Conservation (phyloP, 2,329 filamentous ascomycete species). For the Ascochyta clinopodiicola region DNA sequence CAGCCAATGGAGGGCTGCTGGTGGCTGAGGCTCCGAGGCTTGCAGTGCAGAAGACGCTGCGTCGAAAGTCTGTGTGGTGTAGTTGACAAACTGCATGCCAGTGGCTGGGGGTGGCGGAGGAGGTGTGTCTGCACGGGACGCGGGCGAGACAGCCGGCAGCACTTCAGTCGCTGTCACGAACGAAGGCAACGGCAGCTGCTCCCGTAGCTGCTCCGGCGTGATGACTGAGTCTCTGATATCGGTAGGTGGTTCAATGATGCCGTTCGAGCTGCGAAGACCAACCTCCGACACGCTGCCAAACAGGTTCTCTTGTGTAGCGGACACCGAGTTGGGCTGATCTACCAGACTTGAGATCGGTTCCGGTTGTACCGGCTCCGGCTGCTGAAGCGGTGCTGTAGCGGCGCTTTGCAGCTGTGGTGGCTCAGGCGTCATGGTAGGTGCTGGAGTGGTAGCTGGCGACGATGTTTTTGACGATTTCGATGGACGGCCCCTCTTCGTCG, state of each 20-base stretch:
- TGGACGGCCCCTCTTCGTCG: constrained; percentile 37
- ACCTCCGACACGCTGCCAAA: background rate
- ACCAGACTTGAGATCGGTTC: constrained; percentile 15
- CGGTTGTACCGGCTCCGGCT: constrained; percentile 37
- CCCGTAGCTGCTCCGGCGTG: constrained; percentile 44
- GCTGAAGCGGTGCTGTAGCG: constrained; percentile 31
- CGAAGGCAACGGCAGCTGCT: constrained; percentile 43
- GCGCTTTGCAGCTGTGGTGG: constrained; percentile 30
- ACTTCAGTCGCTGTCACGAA: constrained; percentile 36
- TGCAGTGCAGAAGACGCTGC: background rate
- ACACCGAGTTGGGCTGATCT: background rate
- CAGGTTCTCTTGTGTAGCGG: background rate
- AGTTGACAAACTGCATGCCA: constrained; percentile 44
- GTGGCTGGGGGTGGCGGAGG: constrained; percentile 45
- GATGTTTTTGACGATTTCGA: constrained; percentile 33
- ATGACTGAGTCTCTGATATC: constrained; percentile 41
- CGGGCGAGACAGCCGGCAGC: constrained; percentile 30
- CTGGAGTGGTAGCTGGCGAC: constrained; percentile 44
- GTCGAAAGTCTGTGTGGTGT: constrained; percentile 32
- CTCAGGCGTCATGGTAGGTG: constrained; percentile 48
- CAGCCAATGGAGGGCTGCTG: constrained; percentile 41
- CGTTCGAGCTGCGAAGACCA: constrained; percentile 27
- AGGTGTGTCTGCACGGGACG: constrained; percentile 46
- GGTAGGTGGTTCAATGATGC: constrained; percentile 37
- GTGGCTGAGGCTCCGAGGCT: constrained; percentile 20